Conservation (phyloP, 345 rosid species). For the Erysimum cheiranthoides region DNA sequence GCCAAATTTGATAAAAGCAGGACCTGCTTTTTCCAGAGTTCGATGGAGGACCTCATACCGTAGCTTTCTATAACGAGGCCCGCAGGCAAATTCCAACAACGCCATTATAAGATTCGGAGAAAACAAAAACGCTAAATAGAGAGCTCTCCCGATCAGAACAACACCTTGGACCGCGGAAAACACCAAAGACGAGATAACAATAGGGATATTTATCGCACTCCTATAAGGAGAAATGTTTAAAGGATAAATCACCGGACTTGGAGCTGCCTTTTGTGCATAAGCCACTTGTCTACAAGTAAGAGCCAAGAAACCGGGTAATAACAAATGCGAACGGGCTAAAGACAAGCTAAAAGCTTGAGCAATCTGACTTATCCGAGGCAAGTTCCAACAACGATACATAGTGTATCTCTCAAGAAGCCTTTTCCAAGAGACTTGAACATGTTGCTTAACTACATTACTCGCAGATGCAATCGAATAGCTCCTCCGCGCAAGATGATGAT, state of each 20-base stretch:
- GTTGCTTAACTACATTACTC: constrained; percentile 51
- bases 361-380: constrained; percentile 55
- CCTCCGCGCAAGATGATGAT: constrained; percentile 37
- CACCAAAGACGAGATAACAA: constrained; percentile 56
- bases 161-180: constrained; percentile 61
- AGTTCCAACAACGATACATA: constrained; percentile 39
- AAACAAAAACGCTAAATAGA: constrained; percentile 70
- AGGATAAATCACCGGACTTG: constrained; percentile 51
- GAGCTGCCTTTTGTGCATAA: constrained; percentile 59
- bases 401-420: constrained; percentile 54
- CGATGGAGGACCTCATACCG: constrained; percentile 79
- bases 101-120: constrained; percentile 84
- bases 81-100: constrained; percentile 65
- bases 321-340: constrained; percentile 63
- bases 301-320: constrained; percentile 70
- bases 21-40: constrained; percentile 87
- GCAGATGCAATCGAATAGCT: constrained; percentile 53
- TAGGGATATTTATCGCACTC: constrained; percentile 66
- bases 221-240: constrained; percentile 57
- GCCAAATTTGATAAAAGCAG: constrained; percentile 99
- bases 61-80: constrained; percentile 61
- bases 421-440: constrained; percentile 68
- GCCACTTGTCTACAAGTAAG: constrained; percentile 61
- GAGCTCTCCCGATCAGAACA: constrained; percentile 67
- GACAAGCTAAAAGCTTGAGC: constrained; percentile 86